phyloP scores from a whole-genome alignment of 768 basidiomycete genomes.

The Pisolithus marmoratus region DNA sequence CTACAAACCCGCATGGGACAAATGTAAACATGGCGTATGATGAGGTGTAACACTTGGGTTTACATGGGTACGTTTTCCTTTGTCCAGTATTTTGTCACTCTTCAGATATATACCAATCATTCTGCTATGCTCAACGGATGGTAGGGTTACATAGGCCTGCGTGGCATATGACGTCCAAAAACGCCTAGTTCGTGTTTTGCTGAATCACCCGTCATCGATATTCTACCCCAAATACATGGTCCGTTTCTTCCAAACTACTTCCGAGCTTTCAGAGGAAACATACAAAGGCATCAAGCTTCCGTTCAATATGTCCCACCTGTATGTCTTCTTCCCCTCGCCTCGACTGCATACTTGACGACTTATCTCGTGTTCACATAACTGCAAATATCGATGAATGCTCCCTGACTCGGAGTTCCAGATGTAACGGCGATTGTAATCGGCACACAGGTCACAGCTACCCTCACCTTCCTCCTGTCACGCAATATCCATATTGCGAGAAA shows the following conservation, averaged over 20 bases:
- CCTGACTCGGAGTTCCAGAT: conserved; percentile 38
- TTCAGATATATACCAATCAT: background rate
- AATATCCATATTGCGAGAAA: conserved; percentile 78
- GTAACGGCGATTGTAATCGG: conserved; percentile 70
- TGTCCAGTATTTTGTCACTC: background rate
- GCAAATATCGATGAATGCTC: background rate
- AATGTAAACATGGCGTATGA: conserved; percentile 70
- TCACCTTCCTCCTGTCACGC: conserved; percentile 76
- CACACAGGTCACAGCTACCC: conserved; percentile 65
- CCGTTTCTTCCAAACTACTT: conserved; percentile 24
- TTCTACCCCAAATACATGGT: conserved; percentile 21
- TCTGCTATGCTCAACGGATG: background rate
- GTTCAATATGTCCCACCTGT: conserved; percentile 70
- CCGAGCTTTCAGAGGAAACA: conserved; percentile 38
- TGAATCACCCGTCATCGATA: conserved; percentile 22
- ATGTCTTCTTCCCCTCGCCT: conserved; percentile 20
- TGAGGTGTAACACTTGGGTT: conserved; percentile 66
- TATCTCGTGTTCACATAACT: background rate
- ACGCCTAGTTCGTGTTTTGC: conserved; percentile 46
- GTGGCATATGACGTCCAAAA: conserved; percentile 70
- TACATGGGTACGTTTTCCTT: conserved; percentile 50
- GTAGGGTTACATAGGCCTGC: conserved; percentile 41
- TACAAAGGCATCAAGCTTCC: conserved; percentile 63
- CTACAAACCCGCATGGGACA: conserved; percentile 75
- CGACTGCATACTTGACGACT: background rate